These are phyloP conservation scores for Xylaria venustula DNA, from an alignment of 495 filamentous ascomycete genomes.

Conservation along the genomic window DNA sequence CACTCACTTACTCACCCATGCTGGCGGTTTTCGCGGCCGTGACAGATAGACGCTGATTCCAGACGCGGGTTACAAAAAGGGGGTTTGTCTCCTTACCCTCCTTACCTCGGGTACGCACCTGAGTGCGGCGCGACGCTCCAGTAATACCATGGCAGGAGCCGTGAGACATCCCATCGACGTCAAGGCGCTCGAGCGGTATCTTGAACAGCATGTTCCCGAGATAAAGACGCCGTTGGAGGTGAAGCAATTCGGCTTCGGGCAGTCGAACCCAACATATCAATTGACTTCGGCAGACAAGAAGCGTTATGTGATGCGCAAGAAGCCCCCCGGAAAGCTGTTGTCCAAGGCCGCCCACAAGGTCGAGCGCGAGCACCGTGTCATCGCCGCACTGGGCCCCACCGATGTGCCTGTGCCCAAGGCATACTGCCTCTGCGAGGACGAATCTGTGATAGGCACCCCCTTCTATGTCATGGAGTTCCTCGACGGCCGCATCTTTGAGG, in stretches of 20 bases:
- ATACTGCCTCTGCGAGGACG: constrained; percentile 83
- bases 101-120: background rate
- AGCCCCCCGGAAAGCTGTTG: constrained; percentile 86
- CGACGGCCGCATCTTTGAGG: constrained; percentile 87
- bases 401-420: constrained; percentile 85
- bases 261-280: constrained; percentile 96
- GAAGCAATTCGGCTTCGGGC: constrained; percentile 96
- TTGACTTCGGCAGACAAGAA: constrained; percentile 65
- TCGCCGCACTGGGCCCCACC: constrained; percentile 74
- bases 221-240: constrained; percentile 80
- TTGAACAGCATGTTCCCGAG: constrained; percentile 69
- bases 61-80: no score
- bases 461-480: constrained; percentile 98
- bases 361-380: constrained; percentile 89
- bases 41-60: no score
- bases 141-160: constrained; percentile 72
- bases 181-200: constrained; percentile 71
- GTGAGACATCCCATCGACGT: constrained; percentile 88
- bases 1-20: no score
- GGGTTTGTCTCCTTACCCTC: no score
- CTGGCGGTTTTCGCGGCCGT: no score
- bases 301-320: constrained; percentile 88
- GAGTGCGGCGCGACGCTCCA: background rate
- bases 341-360: constrained; percentile 94
- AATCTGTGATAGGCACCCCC: constrained; percentile 73